Evolutionary conservation across 345 rosid genomes (phyloP).

Genomic region (Mangifera indica): DNA sequence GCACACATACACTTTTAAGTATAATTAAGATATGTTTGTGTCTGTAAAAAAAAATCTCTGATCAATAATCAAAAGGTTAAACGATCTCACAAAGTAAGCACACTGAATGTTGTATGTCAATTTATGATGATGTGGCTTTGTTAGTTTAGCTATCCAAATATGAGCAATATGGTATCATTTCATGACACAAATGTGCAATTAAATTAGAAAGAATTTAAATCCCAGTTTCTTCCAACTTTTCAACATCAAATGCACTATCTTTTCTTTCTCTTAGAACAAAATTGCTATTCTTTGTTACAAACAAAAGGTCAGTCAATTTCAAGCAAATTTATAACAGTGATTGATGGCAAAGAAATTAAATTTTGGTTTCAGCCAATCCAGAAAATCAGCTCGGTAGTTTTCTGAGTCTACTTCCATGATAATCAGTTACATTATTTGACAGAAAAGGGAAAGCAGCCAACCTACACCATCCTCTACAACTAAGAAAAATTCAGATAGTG

Average conservation of each 20-base stretch:
- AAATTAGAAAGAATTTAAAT: constrained; percentile 3
- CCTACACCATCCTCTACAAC: neutral
- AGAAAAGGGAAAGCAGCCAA: no score
- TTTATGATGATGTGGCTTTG: no score
- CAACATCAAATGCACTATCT: neutral
- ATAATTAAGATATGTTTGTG: neutral
- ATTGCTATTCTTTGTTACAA: neutral
- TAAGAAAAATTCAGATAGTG: neutral
- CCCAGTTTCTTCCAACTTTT: constrained; percentile 5
- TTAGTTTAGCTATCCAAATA: neutral
- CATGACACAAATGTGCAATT: constrained; percentile 1
- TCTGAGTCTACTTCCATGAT: neutral
- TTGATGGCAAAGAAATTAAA: neutral
- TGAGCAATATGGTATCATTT: neutral
- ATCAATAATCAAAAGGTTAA: neutral
- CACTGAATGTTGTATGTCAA: constrained; percentile 3
- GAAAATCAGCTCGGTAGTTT: neutral
- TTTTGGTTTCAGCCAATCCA: neutral
- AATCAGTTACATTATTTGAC: no score
- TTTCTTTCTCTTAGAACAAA: neutral
- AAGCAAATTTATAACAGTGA: neutral
- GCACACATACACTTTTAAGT: no score
- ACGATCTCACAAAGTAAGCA: no score
- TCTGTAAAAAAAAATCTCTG: neutral
- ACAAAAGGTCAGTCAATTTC: neutral